These are phyloP conservation scores for Amauroascus niger DNA, from an alignment of 2,329 filamentous ascomycete genomes.

Conservation along the genomic window DNA sequence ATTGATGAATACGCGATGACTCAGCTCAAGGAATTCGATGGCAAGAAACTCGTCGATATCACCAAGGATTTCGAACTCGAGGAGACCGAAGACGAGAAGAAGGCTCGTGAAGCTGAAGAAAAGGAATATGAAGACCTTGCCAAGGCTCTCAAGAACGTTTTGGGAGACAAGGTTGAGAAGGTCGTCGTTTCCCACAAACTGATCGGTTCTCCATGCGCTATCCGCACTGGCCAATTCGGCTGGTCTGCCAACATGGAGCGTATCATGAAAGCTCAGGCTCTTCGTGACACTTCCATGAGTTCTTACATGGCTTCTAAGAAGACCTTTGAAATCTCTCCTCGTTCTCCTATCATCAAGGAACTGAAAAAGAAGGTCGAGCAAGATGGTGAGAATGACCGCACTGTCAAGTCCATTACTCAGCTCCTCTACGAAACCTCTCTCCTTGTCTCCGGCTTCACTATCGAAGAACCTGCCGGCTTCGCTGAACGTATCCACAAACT, in stretches of 20 bases:
- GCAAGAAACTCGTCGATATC: slow-evolving; percentile 99
- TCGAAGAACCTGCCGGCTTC: slow-evolving; percentile 95
- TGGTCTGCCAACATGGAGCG: slow-evolving; percentile 99
- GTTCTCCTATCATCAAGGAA: slow-evolving; percentile 95
- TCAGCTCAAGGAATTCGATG: slow-evolving; percentile 99
- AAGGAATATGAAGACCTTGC: slow-evolving; percentile 93
- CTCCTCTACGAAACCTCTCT: slow-evolving; percentile 98
- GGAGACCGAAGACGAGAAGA: slow-evolving; percentile 99
- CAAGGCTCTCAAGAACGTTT: slow-evolving; percentile 97
- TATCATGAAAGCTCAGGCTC: slow-evolving; percentile 99
- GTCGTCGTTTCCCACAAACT: slow-evolving; percentile 98
- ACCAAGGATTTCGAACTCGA: slow-evolving; percentile 99
- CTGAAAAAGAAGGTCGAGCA: slow-evolving; percentile 98
- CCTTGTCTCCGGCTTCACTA: slow-evolving; percentile 97
- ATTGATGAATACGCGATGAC: slow-evolving; percentile 99
- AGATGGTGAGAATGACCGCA: slow-evolving; percentile 96
- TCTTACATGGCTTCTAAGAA: slow-evolving; percentile 99
- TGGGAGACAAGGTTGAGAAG: slow-evolving; percentile 99
- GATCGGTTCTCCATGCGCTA: slow-evolving; percentile 85
- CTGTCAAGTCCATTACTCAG: slow-evolving; percentile 97
- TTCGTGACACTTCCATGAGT: slow-evolving; percentile 98
- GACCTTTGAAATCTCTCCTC: slow-evolving; percentile 99
- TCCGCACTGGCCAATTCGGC: slow-evolving; percentile 98
- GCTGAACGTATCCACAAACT: slow-evolving; percentile 99
- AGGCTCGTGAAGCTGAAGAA: slow-evolving; percentile 85